Conservation (phyloP, 116 monocot species). For the Dioscorea cayenensis region DNA sequence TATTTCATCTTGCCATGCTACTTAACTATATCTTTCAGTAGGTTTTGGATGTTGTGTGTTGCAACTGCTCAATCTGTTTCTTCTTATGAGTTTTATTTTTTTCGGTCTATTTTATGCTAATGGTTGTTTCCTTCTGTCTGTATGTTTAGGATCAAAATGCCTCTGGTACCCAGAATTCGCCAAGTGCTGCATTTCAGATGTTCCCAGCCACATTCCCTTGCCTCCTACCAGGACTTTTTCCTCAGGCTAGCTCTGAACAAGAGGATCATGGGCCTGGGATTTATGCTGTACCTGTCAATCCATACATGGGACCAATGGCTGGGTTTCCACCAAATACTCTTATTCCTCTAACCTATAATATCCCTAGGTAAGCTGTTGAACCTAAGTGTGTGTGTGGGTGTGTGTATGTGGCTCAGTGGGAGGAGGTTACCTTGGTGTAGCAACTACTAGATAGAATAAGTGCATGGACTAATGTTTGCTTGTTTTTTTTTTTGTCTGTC, state of each 20-base stretch:
- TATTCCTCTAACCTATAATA: slow-evolving; percentile 61
- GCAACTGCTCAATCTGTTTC: too few relatives aligned
- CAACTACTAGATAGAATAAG: neutral
- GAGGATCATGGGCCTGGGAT: slow-evolving; percentile 58
- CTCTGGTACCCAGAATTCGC: neutral
- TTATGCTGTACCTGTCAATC: slow-evolving; percentile 60
- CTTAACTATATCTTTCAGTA: neutral
- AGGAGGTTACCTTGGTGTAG: neutral
- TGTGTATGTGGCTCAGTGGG: neutral
- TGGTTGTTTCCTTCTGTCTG: neutral
- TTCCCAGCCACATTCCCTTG: slow-evolving; percentile 14
- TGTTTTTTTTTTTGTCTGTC: neutral
- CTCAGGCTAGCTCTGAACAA: slow-evolving; percentile 35
- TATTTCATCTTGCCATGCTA: neutral
- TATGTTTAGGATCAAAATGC: slow-evolving; percentile 11
- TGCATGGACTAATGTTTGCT: neutral
- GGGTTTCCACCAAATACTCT: slow-evolving; percentile 33
- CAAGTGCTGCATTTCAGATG: slow-evolving; percentile 10
- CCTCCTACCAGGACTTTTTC: slow-evolving; percentile 5
- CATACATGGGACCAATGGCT: slow-evolving; percentile 33
- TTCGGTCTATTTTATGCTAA: neutral
- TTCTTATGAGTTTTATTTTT: neutral
- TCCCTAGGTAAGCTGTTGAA: slow-evolving; percentile 52
- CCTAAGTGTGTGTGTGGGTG: neutral
- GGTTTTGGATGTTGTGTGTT: too few relatives aligned